Conservation (phyloP, 495 filamentous ascomycete genomes). For the Penicillium tannophilum region DNA sequence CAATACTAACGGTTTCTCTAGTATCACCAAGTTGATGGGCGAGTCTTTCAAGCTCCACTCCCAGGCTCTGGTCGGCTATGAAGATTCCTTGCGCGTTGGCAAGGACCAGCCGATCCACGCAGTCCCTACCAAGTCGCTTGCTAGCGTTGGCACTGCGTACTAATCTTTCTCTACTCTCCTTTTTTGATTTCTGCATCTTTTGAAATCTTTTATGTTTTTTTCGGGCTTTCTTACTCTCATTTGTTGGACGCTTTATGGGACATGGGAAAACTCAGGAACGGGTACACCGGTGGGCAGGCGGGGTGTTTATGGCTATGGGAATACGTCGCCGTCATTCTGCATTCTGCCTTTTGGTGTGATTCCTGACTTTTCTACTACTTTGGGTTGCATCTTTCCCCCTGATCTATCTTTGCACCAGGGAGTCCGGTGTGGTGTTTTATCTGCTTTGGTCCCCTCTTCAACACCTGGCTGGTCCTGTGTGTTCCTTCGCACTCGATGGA, state of each 20-base stretch:
- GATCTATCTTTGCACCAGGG: constrained; percentile 43
- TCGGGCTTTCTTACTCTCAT: constrained; percentile 36
- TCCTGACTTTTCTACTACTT: constrained; percentile 33
- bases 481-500: constrained; percentile 51
- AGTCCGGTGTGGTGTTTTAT: constrained; percentile 53
- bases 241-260: constrained; percentile 38
- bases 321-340: constrained; percentile 39
- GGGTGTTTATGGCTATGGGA: constrained; percentile 35
- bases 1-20: constrained; percentile 56
- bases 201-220: constrained; percentile 12
- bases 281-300: constrained; percentile 40
- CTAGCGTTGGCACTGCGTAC: constrained; percentile 51
- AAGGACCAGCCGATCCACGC: constrained; percentile 52
- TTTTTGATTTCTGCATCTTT: constrained; percentile 17
- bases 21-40: constrained; percentile 96
- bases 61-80: constrained; percentile 90
- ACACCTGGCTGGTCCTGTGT: constrained; percentile 58
- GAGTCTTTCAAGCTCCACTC: constrained; percentile 97
- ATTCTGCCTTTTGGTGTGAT: constrained; percentile 38
- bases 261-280: constrained; percentile 38
- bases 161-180: constrained; percentile 21
- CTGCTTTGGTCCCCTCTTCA: constrained; percentile 37
- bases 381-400: constrained; percentile 33
- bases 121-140: constrained; percentile 49
- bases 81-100: constrained; percentile 64